These are phyloP conservation scores for Fraxinus pennsylvanica DNA, from an alignment of 257 asterid species.

Conservation along the genomic window DNA sequence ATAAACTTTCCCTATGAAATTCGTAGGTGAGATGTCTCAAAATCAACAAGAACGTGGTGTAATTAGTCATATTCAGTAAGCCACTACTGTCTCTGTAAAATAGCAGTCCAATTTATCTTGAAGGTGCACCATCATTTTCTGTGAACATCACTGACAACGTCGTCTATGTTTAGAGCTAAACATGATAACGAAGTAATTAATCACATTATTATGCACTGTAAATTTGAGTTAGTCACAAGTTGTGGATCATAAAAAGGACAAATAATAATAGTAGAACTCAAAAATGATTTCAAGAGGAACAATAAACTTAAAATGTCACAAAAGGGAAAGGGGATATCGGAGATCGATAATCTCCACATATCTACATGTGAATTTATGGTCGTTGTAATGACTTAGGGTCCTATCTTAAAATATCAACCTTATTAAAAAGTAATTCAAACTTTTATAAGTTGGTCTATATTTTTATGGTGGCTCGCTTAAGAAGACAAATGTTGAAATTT, in stretches of 20 bases:
- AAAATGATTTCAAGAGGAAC: too few relatives aligned
- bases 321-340: too few relatives aligned
- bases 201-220: slow-evolving; percentile 24
- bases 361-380: too few relatives aligned
- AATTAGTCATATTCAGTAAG: slow-evolving; percentile 25
- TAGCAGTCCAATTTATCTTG: slow-evolving; percentile 33
- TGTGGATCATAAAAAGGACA: not conserved
- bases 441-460: too few relatives aligned
- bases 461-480: too few relatives aligned
- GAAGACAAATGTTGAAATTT: too few relatives aligned
- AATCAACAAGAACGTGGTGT: slow-evolving; percentile 39
- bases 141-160: slow-evolving; percentile 31
- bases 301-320: not conserved
- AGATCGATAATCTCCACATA: too few relatives aligned
- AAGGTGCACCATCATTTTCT: slow-evolving; percentile 46
- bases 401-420: too few relatives aligned
- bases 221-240: not conserved
- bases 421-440: too few relatives aligned
- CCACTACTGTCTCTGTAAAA: slow-evolving; percentile 18
- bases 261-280: too few relatives aligned
- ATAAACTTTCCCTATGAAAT: slow-evolving; percentile 29
- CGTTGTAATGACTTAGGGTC: too few relatives aligned
- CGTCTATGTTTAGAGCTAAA: slow-evolving; percentile 1
- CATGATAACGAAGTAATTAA: slow-evolving; percentile 21
- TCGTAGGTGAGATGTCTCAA: slow-evolving; percentile 46